phyloP scores from a whole-genome alignment of 139 green algal species.

The Chlorella sp. region DNA sequence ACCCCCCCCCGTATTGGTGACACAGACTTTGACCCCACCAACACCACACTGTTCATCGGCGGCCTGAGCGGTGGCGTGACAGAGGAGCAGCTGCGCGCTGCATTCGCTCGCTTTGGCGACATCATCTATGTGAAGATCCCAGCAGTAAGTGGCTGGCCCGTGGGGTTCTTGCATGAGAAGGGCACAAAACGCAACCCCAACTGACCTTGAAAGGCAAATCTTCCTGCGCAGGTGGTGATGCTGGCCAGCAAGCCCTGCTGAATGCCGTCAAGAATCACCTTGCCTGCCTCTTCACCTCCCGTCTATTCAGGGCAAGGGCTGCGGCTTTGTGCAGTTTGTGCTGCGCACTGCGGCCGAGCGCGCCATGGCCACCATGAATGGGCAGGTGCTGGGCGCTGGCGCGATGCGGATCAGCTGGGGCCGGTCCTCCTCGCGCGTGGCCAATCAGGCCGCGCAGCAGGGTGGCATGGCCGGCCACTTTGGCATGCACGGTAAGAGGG shows the following conservation, averaged over 20 bases:
- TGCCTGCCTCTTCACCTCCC: background rate
- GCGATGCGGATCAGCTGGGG: slow-evolving; percentile 82
- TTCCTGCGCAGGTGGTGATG: no score
- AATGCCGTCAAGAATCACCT: no score
- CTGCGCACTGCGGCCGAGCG: slow-evolving; percentile 71
- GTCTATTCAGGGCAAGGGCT: slow-evolving; percentile 84
- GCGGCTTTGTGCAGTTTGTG: slow-evolving; percentile 96
- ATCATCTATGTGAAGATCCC: slow-evolving; percentile 96
- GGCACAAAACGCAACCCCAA: no score
- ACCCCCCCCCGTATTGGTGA: no score
- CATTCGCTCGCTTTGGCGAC: slow-evolving; percentile 88
- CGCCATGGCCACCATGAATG: slow-evolving; percentile 83
- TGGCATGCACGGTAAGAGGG: slow-evolving; percentile 12
- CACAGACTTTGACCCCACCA: slow-evolving; percentile 81
- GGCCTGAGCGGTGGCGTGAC: slow-evolving; percentile 65
- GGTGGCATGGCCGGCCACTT: slow-evolving; percentile 24
- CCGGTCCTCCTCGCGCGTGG: slow-evolving; percentile 48
- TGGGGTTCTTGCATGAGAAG: no score
- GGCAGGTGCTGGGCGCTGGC: slow-evolving; percentile 65
- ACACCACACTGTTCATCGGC: slow-evolving; percentile 95
- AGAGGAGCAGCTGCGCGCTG: slow-evolving; percentile 80
- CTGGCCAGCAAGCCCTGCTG: no score
- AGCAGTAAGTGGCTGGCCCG: background rate
- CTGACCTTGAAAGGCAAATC: no score
- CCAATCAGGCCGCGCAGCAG: slow-evolving; percentile 44